A percentile compares a stretch with the other conserved stretches of the same genome.
These are phyloP conservation scores for Jatropha curcas DNA, from an alignment of 345 rosid species.

Conservation along the genomic window DNA sequence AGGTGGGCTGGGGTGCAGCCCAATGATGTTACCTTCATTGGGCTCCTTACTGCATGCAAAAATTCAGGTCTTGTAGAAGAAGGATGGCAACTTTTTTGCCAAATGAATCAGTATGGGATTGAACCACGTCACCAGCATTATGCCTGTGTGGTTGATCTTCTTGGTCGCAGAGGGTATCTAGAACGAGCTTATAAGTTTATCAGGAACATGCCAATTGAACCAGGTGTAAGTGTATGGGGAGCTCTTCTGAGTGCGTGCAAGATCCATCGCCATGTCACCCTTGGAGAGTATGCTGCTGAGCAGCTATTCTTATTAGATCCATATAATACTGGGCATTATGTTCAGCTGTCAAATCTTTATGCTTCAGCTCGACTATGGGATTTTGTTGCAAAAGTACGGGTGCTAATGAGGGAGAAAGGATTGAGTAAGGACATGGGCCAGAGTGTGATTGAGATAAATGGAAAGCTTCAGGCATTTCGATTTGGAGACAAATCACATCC, in stretches of 20 bases:
- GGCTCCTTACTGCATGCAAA: conserved; percentile 67
- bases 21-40: conserved; percentile 63
- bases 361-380: conserved; percentile 66
- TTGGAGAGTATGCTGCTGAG: conserved; percentile 70
- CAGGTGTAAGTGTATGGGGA: conserved; percentile 64
- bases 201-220: conserved; percentile 59
- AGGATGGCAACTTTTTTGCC: conserved; percentile 65
- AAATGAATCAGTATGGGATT: conserved; percentile 51
- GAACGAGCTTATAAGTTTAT: conserved; percentile 59
- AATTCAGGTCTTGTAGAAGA: conserved; percentile 67
- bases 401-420: conserved; percentile 62
- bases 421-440: conserved; percentile 57
- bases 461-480: conserved; percentile 53
- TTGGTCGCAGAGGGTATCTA: conserved; percentile 62
- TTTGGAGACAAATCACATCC: conserved; percentile 69
- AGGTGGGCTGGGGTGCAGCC: conserved; percentile 48
- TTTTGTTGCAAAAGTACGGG: conserved; percentile 47
- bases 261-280: conserved; percentile 52
- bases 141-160: conserved; percentile 70
- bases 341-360: conserved; percentile 75
- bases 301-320: conserved; percentile 60
- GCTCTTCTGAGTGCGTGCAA: conserved; percentile 71
- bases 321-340: conserved; percentile 59
- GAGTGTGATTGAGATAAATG: conserved; percentile 58
- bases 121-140: conserved; percentile 68